These are phyloP conservation scores for Aspergillus sp. DNA, from an alignment of 2,329 filamentous ascomycete species.

Conservation along the genomic window DNA sequence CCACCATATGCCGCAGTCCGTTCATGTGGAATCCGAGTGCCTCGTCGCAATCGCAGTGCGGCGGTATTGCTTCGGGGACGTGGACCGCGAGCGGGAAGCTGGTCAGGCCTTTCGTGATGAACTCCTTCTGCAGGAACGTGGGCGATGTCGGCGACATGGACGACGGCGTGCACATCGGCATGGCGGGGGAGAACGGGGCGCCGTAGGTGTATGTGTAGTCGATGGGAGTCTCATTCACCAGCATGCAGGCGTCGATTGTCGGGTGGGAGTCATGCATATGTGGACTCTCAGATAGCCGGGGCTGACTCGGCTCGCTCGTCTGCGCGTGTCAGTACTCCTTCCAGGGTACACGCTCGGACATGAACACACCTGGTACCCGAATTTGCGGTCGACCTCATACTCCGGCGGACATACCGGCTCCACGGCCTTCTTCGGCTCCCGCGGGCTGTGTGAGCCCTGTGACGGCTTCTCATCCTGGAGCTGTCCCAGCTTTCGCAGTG, in stretches of 20 bases:
- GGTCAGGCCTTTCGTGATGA: conserved; percentile 23
- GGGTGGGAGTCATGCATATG: conserved; percentile 17
- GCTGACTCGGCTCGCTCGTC: conserved; percentile 10
- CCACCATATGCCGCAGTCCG: conserved; percentile 28
- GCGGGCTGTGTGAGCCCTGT: conserved; percentile 12
- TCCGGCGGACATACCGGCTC: conserved; percentile 1
- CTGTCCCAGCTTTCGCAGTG: conserved; percentile 34
- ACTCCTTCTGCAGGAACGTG: conserved; percentile 28
- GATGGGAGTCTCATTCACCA: conserved; percentile 8
- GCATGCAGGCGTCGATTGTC: conserved; percentile 7
- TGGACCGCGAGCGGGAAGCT: conserved; percentile 28
- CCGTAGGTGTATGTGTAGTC: conserved; percentile 11
- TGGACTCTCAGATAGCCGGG: conserved; percentile 25
- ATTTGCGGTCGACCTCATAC: conserved; percentile 4
- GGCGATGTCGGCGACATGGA: conserved; percentile 34
- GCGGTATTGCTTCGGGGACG: conserved; percentile 20
- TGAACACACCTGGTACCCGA: conserved; percentile 3
- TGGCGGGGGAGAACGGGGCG: conserved; percentile 7
- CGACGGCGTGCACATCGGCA: conserved; percentile 20
- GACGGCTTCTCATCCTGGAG: conserved; percentile 30
- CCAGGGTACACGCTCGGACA: neutral
- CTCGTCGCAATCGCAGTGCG: conserved; percentile 29
- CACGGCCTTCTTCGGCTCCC: conserved; percentile 2
- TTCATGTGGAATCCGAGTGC: conserved; percentile 29
- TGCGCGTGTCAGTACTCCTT: neutral